Percentiles rank a stretch among this genome's conserved stretches.
Conservation (phyloP, 495 filamentous ascomycete genomes). For the Geoglossum glabrum region DNA sequence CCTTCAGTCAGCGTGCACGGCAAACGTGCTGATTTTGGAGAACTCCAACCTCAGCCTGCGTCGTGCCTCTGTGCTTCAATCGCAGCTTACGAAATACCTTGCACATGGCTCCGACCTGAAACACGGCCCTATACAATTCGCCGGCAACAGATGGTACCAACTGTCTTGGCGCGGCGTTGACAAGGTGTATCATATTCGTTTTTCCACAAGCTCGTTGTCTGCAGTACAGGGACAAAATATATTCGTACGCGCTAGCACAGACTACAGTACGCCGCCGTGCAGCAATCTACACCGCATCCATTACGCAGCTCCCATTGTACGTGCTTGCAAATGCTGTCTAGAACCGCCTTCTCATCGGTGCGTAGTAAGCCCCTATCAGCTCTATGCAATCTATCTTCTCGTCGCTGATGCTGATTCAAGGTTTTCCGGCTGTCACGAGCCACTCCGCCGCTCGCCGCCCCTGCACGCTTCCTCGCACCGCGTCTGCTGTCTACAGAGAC, state of each 20-base stretch:
- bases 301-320: no score
- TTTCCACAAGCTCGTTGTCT: no score
- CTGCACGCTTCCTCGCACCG: constrained; percentile 4
- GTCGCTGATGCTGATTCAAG: constrained; percentile 2
- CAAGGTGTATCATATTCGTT: no score
- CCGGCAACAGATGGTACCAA: background rate
- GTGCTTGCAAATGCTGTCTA: background rate
- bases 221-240: no score
- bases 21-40: no score
- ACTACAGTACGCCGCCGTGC: no score
- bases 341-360: background rate
- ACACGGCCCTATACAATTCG: background rate
- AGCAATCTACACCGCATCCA: no score
- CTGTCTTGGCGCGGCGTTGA: background rate
- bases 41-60: no score
- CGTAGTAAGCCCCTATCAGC: background rate
- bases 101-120: no score
- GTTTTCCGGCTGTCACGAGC: constrained; percentile 10
- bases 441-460: background rate
- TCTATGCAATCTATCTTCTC: background rate
- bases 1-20: no score
- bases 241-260: no score
- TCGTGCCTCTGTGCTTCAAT: no score
- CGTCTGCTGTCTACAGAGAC: constrained; percentile 64
- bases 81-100: background rate